Conservation (phyloP, 2,329 filamentous ascomycete species). For the Colletotrichum limetticola region DNA sequence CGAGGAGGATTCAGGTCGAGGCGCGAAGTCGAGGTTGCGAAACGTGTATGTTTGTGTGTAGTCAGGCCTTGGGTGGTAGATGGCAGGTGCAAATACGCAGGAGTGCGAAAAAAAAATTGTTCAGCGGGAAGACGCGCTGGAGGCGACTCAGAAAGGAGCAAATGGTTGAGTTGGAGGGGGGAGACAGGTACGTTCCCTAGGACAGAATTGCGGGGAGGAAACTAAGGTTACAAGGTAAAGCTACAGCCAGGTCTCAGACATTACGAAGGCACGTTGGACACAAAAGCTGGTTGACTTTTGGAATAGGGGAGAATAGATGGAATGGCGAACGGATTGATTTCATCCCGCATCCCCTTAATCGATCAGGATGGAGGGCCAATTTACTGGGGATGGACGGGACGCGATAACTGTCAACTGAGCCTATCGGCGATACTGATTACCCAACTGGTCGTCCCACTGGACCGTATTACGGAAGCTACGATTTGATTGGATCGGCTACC, state of each 20-base stretch:
- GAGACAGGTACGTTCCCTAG: slow-evolving; percentile 4
- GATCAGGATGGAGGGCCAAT: not conserved
- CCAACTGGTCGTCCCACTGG: not conserved
- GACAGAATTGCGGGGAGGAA: not conserved
- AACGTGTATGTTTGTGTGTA: not conserved
- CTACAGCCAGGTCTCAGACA: slow-evolving; percentile 7
- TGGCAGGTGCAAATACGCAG: not conserved
- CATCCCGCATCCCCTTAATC: slow-evolving; percentile 21
- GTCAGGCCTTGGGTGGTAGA: not conserved
- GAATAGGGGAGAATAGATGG: not conserved
- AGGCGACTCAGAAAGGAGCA: slow-evolving; percentile 15
- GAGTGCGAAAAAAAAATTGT: slow-evolving; percentile 20
- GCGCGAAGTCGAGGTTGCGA: slow-evolving; percentile 11
- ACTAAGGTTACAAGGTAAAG: not conserved
- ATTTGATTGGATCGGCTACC: slow-evolving; percentile 19
- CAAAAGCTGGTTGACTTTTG: not conserved
- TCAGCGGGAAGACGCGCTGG: slow-evolving; percentile 24
- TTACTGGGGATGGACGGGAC: not conserved
- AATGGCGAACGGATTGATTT: not conserved
- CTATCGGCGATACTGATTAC: slow-evolving; percentile 18
- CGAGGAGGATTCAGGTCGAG: not conserved
- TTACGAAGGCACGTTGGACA: not conserved
- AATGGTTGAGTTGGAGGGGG: slow-evolving; percentile 4
- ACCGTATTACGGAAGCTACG: not conserved
- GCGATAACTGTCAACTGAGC: slow-evolving; percentile 4